These are phyloP conservation scores for Mortierella sp. DNA, from an alignment of 371 early-diverging fungal species.

Conservation along the genomic window DNA sequence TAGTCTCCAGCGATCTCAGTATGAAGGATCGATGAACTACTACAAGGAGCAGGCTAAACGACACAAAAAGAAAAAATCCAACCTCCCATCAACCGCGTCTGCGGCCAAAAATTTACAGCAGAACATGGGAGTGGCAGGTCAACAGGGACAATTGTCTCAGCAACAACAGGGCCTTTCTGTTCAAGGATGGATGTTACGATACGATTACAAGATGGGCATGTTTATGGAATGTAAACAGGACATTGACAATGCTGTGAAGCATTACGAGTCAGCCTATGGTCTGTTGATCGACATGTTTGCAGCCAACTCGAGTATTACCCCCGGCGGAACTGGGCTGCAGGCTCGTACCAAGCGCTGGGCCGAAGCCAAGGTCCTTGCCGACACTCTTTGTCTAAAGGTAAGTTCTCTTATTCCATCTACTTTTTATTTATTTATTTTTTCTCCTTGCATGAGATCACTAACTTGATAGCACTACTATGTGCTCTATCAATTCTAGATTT, in stretches of 20 bases:
- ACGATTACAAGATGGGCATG: slow-evolving; percentile 82
- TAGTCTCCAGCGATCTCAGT: slow-evolving; percentile 74
- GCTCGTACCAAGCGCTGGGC: slow-evolving; percentile 68
- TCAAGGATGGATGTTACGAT: slow-evolving; percentile 84
- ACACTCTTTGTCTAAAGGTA: slow-evolving; percentile 82
- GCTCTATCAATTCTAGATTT: slow-evolving; percentile 61
- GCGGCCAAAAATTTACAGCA: slow-evolving; percentile 39
- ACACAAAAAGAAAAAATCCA: slow-evolving; percentile 74
- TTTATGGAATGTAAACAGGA: slow-evolving; percentile 86
- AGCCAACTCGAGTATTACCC: slow-evolving; percentile 58
- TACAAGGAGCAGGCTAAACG: slow-evolving; percentile 81
- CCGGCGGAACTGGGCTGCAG: slow-evolving; percentile 58
- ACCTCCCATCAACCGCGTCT: slow-evolving; percentile 64
- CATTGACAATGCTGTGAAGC: slow-evolving; percentile 76
- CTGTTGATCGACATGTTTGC: slow-evolving; percentile 72
- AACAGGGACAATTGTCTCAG: slow-evolving; percentile 32
- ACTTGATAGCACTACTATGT: neutral
- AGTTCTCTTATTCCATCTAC: neutral
- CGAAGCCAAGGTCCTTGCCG: slow-evolving; percentile 69
- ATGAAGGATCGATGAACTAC: slow-evolving; percentile 74
- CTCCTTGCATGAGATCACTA: neutral
- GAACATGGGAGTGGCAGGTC: slow-evolving; percentile 9
- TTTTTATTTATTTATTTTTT: too few relatives aligned
- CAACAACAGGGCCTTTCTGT: slow-evolving; percentile 59
- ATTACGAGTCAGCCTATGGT: slow-evolving; percentile 79